Base-by-base conservation (phyloP, 306 rosid genomes). In the Glycine soja region DNA sequence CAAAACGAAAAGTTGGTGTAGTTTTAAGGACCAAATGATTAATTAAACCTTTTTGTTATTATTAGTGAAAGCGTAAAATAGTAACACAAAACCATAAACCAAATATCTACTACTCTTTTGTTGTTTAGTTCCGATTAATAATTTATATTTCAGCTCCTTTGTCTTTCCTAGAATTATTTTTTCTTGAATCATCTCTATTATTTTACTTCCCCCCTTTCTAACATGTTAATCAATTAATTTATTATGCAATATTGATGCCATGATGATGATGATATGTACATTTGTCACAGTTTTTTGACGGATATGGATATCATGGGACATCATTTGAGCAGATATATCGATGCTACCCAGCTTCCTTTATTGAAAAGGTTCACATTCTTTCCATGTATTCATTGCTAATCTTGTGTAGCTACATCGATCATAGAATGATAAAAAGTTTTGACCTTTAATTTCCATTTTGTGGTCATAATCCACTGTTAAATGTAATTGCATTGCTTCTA, bases 311-410 rank as follows among this genome's bases (percentile, higher is more conserved):
- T 70, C 98, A 88, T n/a, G 99, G 99, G 70, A 88, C 97, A 12
- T 92, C 99, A 13, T 96, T 96, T 68, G 98, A 96, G 91, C 99
- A 96, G 89, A 91, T 94, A 42, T 96, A 96, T 81, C 90, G 97
- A 80, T 96, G 99, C 72, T 96, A 90, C 90, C 94, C 99, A 15
- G 97, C 99, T 69, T 93, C 99, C 14, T 96, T 96, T 83, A 96
- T 96, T 56, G 99, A 96, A 70, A 96, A 96, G 99, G 99, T 96
- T 56, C 47, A 83, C 51, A 11, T 85, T 75, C 62, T 56, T 64
- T 69, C 58, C 68, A 36, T 53, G 57, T 67, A 16, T 65, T 40
- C 48, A 0, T 56, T 36, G 53, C 16, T 73, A 54, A 54, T 74
- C 48, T 5, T 73, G 12, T 53, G 42, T 2, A 14, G 42, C 61